phyloP scores from a whole-genome alignment of 1,139 yeast species.

The Hemisphaericaspora subhashii region DNA sequence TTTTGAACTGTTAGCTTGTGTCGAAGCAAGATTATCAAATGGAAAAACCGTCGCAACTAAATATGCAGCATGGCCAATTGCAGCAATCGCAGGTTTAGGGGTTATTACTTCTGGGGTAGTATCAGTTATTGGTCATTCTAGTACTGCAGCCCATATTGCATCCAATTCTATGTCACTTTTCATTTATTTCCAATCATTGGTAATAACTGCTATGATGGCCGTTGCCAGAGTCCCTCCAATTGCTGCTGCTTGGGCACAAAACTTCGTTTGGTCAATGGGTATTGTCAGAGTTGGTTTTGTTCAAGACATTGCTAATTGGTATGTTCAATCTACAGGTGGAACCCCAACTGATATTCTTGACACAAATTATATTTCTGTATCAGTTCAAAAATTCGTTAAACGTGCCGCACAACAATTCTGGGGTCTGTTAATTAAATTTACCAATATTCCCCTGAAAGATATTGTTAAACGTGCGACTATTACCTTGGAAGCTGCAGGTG shows the following conservation, averaged over 20 bases:
- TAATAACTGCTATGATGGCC: conserved; percentile 95
- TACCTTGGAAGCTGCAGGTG: conserved; percentile 35
- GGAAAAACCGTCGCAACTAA: conserved; percentile 94
- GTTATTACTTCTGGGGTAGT: conserved; percentile 83
- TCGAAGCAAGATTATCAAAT: conserved; percentile 81
- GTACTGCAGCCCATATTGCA: conserved; percentile 96
- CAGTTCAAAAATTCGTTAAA: conserved; percentile 58
- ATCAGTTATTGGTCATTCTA: conserved; percentile 84
- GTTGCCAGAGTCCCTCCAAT: conserved; percentile 92
- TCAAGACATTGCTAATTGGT: conserved; percentile 90
- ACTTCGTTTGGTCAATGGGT: conserved; percentile 96
- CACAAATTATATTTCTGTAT: conserved; percentile 59
- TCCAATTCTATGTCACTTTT: conserved; percentile 91
- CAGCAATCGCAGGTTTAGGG: conserved; percentile 87
- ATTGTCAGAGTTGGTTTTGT: conserved; percentile 77
- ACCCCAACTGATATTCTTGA: conserved; percentile 69
- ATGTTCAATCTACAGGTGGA: conserved; percentile 96
- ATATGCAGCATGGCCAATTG: conserved; percentile 96
- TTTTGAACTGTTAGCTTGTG: conserved; percentile 70
- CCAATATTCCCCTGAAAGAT: not conserved
- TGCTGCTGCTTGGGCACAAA: conserved; percentile 98
- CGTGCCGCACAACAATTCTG: conserved; percentile 8
- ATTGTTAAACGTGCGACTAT: conserved; percentile 16
- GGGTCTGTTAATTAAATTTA: conserved; percentile 1
- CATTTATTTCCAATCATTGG: conserved; percentile 90